Evolutionary conservation across 1,284 basidiomycete genomes (phyloP).

Genomic region (Marasmius sp.): DNA sequence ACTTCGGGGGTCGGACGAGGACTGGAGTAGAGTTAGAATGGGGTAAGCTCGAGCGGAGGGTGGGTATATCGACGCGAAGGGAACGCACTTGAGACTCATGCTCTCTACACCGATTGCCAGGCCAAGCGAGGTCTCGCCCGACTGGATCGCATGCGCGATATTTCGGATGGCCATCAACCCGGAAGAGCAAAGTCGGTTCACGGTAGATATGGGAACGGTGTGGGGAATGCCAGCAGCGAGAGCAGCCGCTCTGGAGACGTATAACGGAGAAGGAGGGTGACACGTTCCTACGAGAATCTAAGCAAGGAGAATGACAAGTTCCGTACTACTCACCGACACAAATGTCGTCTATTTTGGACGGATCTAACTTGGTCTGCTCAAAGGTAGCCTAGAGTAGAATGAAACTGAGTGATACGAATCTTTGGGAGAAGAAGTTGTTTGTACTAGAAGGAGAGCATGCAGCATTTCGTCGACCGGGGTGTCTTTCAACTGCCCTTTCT

Average conservation of each 20-base stretch:
- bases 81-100: slow-evolving; percentile 76
- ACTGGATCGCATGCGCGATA: slow-evolving; percentile 77
- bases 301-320: neutral
- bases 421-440: slow-evolving; percentile 41
- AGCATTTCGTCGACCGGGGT: slow-evolving; percentile 73
- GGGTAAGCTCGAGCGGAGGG: neutral
- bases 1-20: slow-evolving; percentile 78
- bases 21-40: slow-evolving; percentile 35
- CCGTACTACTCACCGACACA: slow-evolving; percentile 61
- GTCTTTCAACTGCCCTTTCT: slow-evolving; percentile 82
- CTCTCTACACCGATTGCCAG: slow-evolving; percentile 82
- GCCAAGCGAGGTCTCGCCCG: slow-evolving; percentile 71
- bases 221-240: slow-evolving; percentile 82
- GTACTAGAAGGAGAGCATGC: slow-evolving; percentile 52
- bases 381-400: slow-evolving; percentile 36
- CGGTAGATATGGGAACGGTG: slow-evolving; percentile 73
- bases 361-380: slow-evolving; percentile 42
- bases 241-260: slow-evolving; percentile 76
- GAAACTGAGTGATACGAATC: neutral
- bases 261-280: slow-evolving; percentile 81
- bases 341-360: slow-evolving; percentile 73
- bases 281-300: slow-evolving; percentile 60
- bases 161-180: slow-evolving; percentile 84
- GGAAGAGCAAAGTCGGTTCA: slow-evolving; percentile 83
- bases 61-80: slow-evolving; percentile 1